Base-by-base conservation (phyloP, 495 filamentous ascomycete genomes). In the Penicillium paradoxum region DNA sequence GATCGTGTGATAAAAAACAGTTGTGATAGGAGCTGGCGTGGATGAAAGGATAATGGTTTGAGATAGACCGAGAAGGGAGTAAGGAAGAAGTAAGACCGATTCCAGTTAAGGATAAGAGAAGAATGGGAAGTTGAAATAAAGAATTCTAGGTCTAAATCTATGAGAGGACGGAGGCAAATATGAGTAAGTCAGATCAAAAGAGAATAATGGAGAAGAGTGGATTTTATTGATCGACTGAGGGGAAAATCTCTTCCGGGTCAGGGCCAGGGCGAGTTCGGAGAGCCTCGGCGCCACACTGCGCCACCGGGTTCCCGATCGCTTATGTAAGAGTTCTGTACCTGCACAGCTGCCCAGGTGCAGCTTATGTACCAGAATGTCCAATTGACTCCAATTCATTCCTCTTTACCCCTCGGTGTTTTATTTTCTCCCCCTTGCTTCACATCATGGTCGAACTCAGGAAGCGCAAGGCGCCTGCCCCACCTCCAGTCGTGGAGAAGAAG, bases 391-490 rank as follows among this genome's bases (percentile, higher is more conserved):
- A n/a, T 49, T 21, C 17, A 49, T 30, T 25, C 13, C 10, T 5
- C 17, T 36, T 11, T 29, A 40, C 19, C 15, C 19, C 7, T 38
- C 24, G 22, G 19, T 52, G 5, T 29, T 29, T 14, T 49, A 19
- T 36, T 11, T 19, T 18, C n/a, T 32, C 18, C 15, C 24, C 24
- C 19, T 45, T 29, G 13, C 25, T 40, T 17, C 30, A 27, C 58
- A 62, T 22, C n/a, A 80, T 80, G 77, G 73, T 78, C 51, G 86
- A 89, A 73, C 76, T 89, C 34, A 80, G 87, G 67, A 90, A 90
- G 75, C 83, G 87, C 74, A 89, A 88, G 70, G 80, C 85, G 46
- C 75, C 79, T 39, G 62, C 68, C 41, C 75, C 78, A 51, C 77
- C 81, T 24, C 73, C 75, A 37, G 71, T 79, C 47, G 66, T 76